Percentiles rank a stretch among this genome's conserved stretches.
Evolutionary conservation across 1,139 yeast species (phyloP).

Genomic region (Schizosaccharomyces versatilis): DNA sequence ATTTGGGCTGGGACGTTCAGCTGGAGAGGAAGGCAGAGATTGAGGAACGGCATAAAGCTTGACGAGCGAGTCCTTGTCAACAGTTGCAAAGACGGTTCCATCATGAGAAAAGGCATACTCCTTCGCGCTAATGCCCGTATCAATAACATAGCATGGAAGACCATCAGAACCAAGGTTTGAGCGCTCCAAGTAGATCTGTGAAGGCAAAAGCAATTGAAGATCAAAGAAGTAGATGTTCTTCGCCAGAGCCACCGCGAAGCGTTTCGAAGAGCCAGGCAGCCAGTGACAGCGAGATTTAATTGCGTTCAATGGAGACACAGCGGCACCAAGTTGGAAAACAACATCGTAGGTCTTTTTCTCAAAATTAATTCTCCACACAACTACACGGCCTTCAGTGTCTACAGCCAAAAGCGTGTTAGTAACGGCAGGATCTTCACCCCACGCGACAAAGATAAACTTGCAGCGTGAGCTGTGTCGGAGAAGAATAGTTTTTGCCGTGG

Average conservation of each 20-base stretch:
- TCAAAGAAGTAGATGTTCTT: not conserved
- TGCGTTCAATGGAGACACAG: not conserved
- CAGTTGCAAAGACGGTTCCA: conserved; percentile 1
- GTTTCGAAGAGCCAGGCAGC: not conserved
- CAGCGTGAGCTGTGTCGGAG: not conserved
- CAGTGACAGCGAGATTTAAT: not conserved
- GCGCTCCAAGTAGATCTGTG: not conserved
- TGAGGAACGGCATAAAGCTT: not conserved
- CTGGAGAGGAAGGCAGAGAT: not conserved
- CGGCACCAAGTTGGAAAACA: not conserved
- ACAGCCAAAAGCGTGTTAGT: not conserved
- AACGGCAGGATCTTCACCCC: not conserved
- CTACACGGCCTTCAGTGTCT: not conserved
- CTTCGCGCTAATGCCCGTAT: conserved; percentile 1
- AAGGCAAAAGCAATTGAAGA: not conserved
- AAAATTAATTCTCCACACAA: not conserved
- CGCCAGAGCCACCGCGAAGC: not conserved
- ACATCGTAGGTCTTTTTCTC: not conserved
- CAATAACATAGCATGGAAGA: not conserved
- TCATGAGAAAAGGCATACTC: not conserved
- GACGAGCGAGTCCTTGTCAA: not conserved
- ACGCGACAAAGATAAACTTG: not conserved
- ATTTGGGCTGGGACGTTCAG: not conserved
- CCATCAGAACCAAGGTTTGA: not conserved
- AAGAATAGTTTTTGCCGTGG: not conserved